phyloP scores from a whole-genome alignment of 805 yeast genomes.

The Candida arabinofermentans region DNA sequence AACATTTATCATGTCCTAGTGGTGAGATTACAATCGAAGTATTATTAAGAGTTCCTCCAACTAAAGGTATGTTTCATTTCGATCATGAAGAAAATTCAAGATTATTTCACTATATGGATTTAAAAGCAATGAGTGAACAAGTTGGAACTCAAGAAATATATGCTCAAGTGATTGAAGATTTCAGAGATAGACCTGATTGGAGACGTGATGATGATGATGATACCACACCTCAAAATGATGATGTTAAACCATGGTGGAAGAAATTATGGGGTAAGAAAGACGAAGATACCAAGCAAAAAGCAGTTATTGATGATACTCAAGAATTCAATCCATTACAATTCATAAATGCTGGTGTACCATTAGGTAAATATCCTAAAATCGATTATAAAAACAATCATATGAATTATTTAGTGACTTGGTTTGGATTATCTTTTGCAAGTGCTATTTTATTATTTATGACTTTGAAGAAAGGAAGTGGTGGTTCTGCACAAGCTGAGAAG shows the following conservation, averaged over 20 bases:
- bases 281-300: neutral
- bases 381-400: constrained; percentile 85
- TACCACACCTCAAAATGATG: neutral
- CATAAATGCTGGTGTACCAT: constrained; percentile 79
- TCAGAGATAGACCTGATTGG: constrained; percentile 59
- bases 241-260: constrained; percentile 20
- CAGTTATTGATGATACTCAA: constrained; percentile 22
- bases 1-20: constrained; percentile 67
- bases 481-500: constrained; percentile 42
- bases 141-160: constrained; percentile 69
- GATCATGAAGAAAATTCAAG: constrained; percentile 64
- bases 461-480: constrained; percentile 37
- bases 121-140: constrained; percentile 71
- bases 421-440: constrained; percentile 75
- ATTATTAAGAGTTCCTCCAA: constrained; percentile 64
- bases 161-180: constrained; percentile 67
- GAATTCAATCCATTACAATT: constrained; percentile 57
- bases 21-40: constrained; percentile 73
- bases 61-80: constrained; percentile 61
- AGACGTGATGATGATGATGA: neutral
- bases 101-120: constrained; percentile 75
- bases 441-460: constrained; percentile 58
- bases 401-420: constrained; percentile 94
- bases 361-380: constrained; percentile 78
- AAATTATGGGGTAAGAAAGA: constrained; percentile 23